Conservation (phyloP, 2,329 filamentous ascomycete genomes). For the Colletotrichum sp. region DNA sequence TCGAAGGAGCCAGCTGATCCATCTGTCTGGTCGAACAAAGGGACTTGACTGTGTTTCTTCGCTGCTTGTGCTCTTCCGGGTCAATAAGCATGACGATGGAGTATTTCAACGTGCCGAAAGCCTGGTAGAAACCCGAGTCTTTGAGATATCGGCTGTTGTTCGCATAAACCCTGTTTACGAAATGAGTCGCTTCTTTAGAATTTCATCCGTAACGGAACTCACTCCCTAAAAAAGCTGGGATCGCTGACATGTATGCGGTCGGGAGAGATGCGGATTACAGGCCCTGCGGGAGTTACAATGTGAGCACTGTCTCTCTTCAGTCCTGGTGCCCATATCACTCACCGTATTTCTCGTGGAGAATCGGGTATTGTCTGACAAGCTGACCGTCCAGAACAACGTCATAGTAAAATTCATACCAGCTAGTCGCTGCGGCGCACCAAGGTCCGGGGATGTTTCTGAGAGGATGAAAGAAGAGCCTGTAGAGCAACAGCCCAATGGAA, state of each 20-base stretch:
- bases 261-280: background rate
- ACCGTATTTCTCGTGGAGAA: background rate
- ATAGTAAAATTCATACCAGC: constrained; percentile 30
- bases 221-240: background rate
- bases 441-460: constrained; percentile 32
- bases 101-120: background rate
- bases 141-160: background rate
- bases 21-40: background rate
- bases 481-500: constrained; percentile 11
- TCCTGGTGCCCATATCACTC: background rate
- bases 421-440: constrained; percentile 28
- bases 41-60: background rate
- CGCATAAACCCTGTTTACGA: background rate
- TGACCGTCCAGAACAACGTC: background rate
- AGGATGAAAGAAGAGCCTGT: constrained; percentile 32
- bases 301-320: background rate
- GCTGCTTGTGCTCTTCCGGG: background rate
- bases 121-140: background rate
- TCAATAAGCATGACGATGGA: constrained; percentile 3
- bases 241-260: background rate
- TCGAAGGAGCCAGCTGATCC: background rate
- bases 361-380: background rate
- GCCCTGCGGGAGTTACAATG: background rate
- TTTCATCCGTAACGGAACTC: background rate
- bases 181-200: background rate